phyloP scores from a whole-genome alignment of 1,284 basidiomycete genomes.

The Cryptococcus sp. region DNA sequence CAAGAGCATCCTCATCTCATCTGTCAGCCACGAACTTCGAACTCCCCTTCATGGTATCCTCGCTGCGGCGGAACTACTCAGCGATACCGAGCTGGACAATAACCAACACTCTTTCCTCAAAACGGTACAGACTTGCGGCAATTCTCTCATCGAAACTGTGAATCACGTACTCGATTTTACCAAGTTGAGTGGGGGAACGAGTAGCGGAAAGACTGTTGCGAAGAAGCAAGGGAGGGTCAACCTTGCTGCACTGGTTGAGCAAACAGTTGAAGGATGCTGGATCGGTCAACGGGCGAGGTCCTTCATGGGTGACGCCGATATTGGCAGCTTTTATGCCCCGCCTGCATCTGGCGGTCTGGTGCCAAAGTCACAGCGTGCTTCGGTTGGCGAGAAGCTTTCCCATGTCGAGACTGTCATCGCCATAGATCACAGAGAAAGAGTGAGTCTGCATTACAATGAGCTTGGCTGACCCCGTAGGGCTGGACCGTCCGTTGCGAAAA shows the following conservation, averaged over 20 bases:
- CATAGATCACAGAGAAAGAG: conserved; percentile 69
- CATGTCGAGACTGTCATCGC: conserved; percentile 77
- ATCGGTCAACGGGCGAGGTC: conserved; percentile 84
- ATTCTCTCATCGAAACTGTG: conserved; percentile 63
- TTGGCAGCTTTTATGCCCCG: conserved; percentile 90
- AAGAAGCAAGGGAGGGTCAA: conserved; percentile 71
- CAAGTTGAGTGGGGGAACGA: conserved; percentile 75
- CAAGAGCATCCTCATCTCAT: conserved; percentile 55
- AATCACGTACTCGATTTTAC: conserved; percentile 97
- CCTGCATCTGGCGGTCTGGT: conserved; percentile 32
- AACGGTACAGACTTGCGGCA: conserved; percentile 55
- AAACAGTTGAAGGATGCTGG: conserved; percentile 93
- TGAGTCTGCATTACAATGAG: conserved; percentile 46
- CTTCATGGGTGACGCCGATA: conserved; percentile 67
- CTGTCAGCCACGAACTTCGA: conserved; percentile 90
- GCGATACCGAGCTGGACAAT: conserved; percentile 76
- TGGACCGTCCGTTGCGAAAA: conserved; percentile 90
- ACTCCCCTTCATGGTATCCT: conserved; percentile 89
- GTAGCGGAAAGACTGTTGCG: conserved; percentile 64
- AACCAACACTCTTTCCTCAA: conserved; percentile 82
- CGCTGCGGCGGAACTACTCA: conserved; percentile 83
- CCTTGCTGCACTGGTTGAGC: conserved; percentile 86
- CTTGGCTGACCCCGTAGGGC: conserved; percentile 58
- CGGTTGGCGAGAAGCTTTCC: conserved; percentile 40
- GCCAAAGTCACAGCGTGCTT: conserved; percentile 58